Evolutionary conservation across 148 eudicot genomes (phyloP).

Genomic region (Beta vulgaris): DNA sequence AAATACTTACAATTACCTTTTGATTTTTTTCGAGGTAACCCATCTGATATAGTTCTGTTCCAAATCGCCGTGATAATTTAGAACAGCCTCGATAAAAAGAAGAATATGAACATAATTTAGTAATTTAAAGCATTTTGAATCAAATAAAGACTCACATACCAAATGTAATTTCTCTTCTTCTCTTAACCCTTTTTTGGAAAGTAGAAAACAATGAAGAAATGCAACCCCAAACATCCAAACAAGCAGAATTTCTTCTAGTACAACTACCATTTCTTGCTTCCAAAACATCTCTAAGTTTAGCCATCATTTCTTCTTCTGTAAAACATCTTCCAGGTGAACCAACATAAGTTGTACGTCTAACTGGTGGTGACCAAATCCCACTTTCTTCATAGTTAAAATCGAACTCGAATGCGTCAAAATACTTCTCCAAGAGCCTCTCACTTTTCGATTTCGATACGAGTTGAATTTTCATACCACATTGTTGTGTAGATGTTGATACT

Average conservation of each 20-base stretch:
- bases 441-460: slow-evolving; percentile 47
- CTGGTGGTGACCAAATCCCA: slow-evolving; percentile 62
- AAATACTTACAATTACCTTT: no score
- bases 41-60: no score
- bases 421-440: slow-evolving; percentile 47
- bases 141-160: slow-evolving; percentile 16
- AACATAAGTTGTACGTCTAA: slow-evolving; percentile 38
- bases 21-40: no score
- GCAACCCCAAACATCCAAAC: slow-evolving; percentile 37
- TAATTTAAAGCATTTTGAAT: neutral
- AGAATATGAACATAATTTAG: no score
- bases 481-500: slow-evolving; percentile 16
- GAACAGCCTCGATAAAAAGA: no score
- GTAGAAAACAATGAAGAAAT: slow-evolving; percentile 28
- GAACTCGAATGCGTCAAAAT: slow-evolving; percentile 50
- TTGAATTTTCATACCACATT: slow-evolving; percentile 31
- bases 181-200: slow-evolving; percentile 34
- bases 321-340: slow-evolving; percentile 32
- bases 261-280: slow-evolving; percentile 31
- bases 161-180: slow-evolving; percentile 33
- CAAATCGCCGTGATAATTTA: no score
- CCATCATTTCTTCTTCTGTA: slow-evolving; percentile 37
- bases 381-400: slow-evolving; percentile 51
- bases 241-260: slow-evolving; percentile 27
- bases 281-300: slow-evolving; percentile 29